phyloP scores from a whole-genome alignment of 495 filamentous ascomycete genomes.

The Parathielavia appendiculata region DNA sequence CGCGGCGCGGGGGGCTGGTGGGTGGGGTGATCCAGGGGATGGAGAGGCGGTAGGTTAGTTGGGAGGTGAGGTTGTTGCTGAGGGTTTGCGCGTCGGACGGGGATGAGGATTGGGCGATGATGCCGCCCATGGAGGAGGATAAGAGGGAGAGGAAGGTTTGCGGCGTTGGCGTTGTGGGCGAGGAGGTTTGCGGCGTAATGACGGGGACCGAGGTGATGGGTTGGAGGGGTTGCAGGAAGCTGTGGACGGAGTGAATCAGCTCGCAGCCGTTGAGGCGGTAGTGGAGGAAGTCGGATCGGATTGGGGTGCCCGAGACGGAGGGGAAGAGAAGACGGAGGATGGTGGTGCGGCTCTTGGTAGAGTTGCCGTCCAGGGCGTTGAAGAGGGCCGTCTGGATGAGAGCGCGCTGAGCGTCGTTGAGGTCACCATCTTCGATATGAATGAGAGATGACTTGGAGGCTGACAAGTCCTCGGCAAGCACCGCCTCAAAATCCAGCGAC shows the following conservation, averaged over 20 bases:
- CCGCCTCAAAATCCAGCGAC: conserved; percentile 7
- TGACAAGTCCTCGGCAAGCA: neutral
- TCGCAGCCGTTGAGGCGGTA: conserved; percentile 16
- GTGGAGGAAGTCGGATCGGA: conserved; percentile 16
- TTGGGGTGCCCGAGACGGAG: conserved; percentile 3
- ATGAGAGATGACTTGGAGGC: neutral
- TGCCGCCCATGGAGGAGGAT: conserved; percentile 7
- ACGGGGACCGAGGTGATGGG: conserved; percentile 5
- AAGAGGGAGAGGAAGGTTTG: neutral
- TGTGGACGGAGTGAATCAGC: conserved; percentile 1
- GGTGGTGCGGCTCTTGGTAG: neutral
- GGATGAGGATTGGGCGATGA: conserved; percentile 8
- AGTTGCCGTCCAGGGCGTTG: neutral
- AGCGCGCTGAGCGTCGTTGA: conserved; percentile 1
- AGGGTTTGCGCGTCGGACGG: neutral
- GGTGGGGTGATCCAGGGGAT: conserved; percentile 20
- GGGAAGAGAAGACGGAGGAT: conserved; percentile 14
- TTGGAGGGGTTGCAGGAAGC: conserved; percentile 15
- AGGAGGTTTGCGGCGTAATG: neutral
- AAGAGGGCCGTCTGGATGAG: conserved; percentile 1
- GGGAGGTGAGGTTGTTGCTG: conserved; percentile 1
- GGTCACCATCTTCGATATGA: neutral
- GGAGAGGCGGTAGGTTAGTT: conserved; percentile 21
- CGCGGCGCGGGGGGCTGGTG: neutral
- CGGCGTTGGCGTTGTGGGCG: neutral